phyloP scores from a whole-genome alignment of 805 yeast species.

The Zygosaccharomyces bisporus region DNA sequence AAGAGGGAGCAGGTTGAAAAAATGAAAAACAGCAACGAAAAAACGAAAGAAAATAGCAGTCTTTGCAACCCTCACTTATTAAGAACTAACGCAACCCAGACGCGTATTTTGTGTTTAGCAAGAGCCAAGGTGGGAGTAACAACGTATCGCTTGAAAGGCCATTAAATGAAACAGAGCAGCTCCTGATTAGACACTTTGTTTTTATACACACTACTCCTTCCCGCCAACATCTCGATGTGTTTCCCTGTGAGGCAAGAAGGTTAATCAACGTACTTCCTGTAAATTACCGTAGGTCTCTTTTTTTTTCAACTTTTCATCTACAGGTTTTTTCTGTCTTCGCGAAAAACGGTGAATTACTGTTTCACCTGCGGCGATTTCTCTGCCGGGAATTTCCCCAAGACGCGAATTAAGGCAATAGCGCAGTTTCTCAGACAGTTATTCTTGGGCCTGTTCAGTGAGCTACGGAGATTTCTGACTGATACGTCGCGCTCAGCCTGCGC shows the following conservation, averaged over 20 bases:
- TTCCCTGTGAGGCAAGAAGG: constrained; percentile 5
- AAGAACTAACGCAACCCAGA: not conserved
- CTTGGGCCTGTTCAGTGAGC: not conserved
- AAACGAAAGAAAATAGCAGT: not conserved
- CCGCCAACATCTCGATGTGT: not conserved
- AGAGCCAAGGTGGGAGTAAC: not conserved
- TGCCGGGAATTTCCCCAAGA: not conserved
- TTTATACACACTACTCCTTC: not conserved
- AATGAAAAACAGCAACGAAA: not conserved
- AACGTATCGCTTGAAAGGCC: not conserved
- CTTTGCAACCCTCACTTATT: not conserved
- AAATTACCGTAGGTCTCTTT: constrained; percentile 5
- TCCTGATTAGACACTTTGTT: not conserved
- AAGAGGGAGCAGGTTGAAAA: not conserved
- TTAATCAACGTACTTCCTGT: constrained; percentile 3
- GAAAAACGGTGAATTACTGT: not conserved
- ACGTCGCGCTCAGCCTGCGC: not conserved
- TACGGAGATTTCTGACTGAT: not conserved
- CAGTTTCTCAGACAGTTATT: not conserved
- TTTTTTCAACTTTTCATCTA: not conserved
- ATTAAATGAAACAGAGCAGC: not conserved
- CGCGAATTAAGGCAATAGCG: not conserved
- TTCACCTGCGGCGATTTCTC: not conserved
- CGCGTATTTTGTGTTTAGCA: not conserved
- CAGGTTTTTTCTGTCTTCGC: not conserved